phyloP scores from a whole-genome alignment of 2,329 filamentous ascomycete species.

The Biscogniauxia marginata region DNA sequence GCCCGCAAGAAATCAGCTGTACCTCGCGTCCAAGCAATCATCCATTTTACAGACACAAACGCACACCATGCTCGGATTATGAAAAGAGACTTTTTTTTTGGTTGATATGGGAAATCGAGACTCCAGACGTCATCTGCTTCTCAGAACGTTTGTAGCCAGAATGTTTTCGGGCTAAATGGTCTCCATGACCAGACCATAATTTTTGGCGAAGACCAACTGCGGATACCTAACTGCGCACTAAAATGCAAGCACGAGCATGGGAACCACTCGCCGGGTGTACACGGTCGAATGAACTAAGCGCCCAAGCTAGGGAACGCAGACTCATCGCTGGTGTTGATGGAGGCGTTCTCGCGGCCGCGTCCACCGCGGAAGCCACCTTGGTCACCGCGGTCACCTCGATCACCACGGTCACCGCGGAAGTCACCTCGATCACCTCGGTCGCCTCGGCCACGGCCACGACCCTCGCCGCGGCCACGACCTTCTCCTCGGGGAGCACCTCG shows the following conservation, averaged over 20 bases:
- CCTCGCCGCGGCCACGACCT: conserved; percentile 50
- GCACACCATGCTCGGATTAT: conserved; percentile 20
- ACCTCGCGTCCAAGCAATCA: conserved; percentile 21
- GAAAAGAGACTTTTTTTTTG: conserved; percentile 34
- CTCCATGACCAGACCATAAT: conserved; percentile 15
- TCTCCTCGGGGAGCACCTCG: conserved; percentile 42
- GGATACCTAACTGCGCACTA: conserved; percentile 15
- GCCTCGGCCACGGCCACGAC: conserved; percentile 38
- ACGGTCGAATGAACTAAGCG: conserved; percentile 37
- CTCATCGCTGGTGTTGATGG: conserved; percentile 58
- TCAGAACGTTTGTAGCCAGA: conserved; percentile 25
- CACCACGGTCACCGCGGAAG: conserved; percentile 51
- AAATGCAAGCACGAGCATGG: conserved; percentile 12
- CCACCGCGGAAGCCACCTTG: conserved; percentile 44
- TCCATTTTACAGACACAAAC: conserved; percentile 18
- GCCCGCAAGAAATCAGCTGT: conserved; percentile 15
- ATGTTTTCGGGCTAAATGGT: conserved; percentile 14
- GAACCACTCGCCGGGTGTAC: conserved; percentile 7
- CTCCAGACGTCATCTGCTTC: conserved; percentile 18
- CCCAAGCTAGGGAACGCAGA: conserved; percentile 61
- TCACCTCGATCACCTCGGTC: too few relatives aligned
- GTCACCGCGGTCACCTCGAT: conserved; percentile 32
- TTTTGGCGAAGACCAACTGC: conserved; percentile 16
- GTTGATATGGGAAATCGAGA: conserved; percentile 24
- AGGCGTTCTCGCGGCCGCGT: conserved; percentile 47